Evolutionary conservation across 1,284 basidiomycete genomes (phyloP).

Genomic region (Tremellales sp.): DNA sequence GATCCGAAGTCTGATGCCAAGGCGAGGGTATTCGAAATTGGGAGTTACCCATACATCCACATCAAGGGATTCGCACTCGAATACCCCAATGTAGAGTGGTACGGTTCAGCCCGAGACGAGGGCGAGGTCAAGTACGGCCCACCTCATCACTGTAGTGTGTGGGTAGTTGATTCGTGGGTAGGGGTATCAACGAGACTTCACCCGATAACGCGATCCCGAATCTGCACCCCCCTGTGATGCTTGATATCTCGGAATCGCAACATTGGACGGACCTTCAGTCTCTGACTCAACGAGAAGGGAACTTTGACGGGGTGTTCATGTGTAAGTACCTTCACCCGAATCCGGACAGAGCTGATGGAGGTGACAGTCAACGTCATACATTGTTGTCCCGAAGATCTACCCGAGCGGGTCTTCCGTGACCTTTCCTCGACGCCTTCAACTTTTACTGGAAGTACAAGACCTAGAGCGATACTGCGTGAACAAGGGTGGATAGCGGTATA

Average conservation of each 20-base stretch:
- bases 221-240: conserved; percentile 9
- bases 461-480: conserved; percentile 7
- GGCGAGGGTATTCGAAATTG: conserved; percentile 28
- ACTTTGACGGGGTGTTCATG: conserved; percentile 22
- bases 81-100: conserved; percentile 27
- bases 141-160: neutral
- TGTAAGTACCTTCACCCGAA: conserved; percentile 8
- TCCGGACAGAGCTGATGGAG: neutral
- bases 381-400: conserved; percentile 26
- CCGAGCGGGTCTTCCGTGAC: conserved; percentile 36
- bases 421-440: conserved; percentile 4
- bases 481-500: conserved; percentile 35
- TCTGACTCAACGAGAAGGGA: neutral
- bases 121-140: conserved; percentile 21
- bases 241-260: conserved; percentile 15
- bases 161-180: too few species aligned
- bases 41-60: conserved; percentile 30
- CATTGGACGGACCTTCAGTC: conserved; percentile 15
- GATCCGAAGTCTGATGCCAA: neutral
- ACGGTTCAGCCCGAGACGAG: conserved; percentile 24
- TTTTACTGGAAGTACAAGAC: too few species aligned
- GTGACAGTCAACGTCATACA: conserved; percentile 39
- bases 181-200: neutral
- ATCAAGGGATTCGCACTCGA: conserved; percentile 19
- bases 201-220: conserved; percentile 4